Evolutionary conservation across 1,284 basidiomycete genomes (phyloP).

Genomic region (Marasmius fiardii): DNA sequence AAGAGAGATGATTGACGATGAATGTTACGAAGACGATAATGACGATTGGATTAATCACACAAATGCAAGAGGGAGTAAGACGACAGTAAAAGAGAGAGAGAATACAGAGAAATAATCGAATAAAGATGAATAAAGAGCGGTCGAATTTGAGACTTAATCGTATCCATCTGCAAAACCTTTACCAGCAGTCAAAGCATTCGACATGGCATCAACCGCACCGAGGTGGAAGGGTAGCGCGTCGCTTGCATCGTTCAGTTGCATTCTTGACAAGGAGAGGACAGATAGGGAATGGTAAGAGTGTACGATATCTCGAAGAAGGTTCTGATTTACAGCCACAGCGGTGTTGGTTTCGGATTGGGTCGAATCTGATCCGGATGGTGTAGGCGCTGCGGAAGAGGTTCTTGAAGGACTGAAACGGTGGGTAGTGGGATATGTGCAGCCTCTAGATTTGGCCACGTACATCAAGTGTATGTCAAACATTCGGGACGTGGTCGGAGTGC

Average conservation of each 20-base stretch:
- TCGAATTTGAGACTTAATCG: neutral
- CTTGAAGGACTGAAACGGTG: neutral
- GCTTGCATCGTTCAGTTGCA: constrained; percentile 40
- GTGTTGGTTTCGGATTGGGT: constrained; percentile 23
- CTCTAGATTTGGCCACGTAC: constrained; percentile 37
- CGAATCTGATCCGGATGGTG: constrained; percentile 26
- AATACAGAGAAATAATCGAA: neutral
- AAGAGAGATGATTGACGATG: too few species aligned
- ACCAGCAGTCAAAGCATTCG: constrained; percentile 25
- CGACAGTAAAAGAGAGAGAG: too few species aligned
- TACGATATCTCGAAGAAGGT: constrained; percentile 56
- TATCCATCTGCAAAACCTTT: neutral
- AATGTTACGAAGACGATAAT: neutral
- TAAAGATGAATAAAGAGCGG: neutral
- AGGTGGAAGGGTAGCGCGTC: constrained; percentile 64
- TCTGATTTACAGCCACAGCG: constrained; percentile 9
- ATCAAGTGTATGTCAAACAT: constrained; percentile 65
- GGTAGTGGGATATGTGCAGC: constrained; percentile 18
- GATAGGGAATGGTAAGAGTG: constrained; percentile 64
- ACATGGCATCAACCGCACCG: constrained; percentile 62
- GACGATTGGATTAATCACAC: too few species aligned
- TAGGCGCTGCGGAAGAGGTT: neutral
- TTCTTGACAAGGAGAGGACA: constrained; percentile 51
- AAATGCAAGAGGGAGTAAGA: too few species aligned
- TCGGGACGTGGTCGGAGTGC: constrained; percentile 38